Conservation (phyloP, 345 rosid species). For the Linum lewisii region DNA sequence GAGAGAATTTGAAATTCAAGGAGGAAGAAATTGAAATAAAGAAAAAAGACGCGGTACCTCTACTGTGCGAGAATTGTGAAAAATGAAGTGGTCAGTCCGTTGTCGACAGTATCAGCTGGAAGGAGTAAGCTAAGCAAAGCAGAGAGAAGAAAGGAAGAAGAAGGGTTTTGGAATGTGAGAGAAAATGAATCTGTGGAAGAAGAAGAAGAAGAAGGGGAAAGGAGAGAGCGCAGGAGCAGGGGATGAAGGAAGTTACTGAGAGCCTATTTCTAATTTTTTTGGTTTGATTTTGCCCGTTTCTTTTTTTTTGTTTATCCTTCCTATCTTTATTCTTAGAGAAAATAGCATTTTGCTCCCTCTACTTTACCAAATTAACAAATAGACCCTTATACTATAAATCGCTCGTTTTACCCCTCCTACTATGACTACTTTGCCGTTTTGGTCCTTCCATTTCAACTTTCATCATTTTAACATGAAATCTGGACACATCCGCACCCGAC, state of each 20-base stretch:
- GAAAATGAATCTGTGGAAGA: slow-evolving; percentile 3
- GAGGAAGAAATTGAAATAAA: background rate
- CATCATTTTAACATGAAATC: too few relatives aligned
- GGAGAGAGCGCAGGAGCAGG: background rate
- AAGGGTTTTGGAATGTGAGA: background rate
- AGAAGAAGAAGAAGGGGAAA: background rate
- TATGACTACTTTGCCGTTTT: too few relatives aligned
- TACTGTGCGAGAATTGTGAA: background rate
- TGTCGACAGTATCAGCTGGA: background rate
- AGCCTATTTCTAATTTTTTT: too few relatives aligned
- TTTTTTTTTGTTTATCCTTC: background rate
- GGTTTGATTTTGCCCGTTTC: background rate
- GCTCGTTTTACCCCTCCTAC: too few relatives aligned
- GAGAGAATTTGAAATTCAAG: background rate
- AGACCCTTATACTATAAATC: too few relatives aligned
- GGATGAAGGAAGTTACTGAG: background rate
- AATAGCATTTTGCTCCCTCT: too few relatives aligned
- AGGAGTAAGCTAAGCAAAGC: background rate
- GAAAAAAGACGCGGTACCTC: background rate
- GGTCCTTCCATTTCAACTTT: too few relatives aligned
- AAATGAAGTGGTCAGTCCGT: background rate
- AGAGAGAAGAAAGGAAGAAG: background rate
- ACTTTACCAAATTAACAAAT: too few relatives aligned
- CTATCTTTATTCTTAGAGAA: too few relatives aligned
- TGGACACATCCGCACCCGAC: too few relatives aligned